A percentile compares a stretch with the other conserved stretches of the same genome.
These are phyloP conservation scores for Nigrospora oryzae DNA, from an alignment of 2,329 filamentous ascomycete species.

Conservation along the genomic window DNA sequence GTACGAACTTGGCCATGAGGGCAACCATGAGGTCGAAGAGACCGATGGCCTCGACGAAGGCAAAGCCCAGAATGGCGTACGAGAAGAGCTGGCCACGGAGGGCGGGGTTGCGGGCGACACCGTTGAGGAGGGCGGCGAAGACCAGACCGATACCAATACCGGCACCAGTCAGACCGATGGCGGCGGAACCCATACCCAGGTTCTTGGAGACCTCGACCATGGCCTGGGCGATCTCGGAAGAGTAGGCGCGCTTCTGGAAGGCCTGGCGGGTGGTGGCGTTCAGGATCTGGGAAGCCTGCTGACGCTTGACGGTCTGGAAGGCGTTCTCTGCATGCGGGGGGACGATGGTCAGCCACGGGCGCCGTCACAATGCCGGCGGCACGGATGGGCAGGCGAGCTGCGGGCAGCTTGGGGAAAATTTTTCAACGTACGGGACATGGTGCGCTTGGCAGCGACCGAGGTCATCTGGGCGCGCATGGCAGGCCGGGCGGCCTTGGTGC, in stretches of 20 bases:
- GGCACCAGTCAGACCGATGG: slow-evolving; percentile 86
- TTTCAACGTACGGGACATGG: slow-evolving; percentile 58
- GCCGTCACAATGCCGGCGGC: neutral
- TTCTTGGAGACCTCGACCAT: slow-evolving; percentile 89
- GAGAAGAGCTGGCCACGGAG: slow-evolving; percentile 94
- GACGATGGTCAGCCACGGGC: slow-evolving; percentile 18
- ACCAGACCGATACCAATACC: slow-evolving; percentile 95
- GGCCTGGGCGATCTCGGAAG: slow-evolving; percentile 79
- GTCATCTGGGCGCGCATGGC: slow-evolving; percentile 57
- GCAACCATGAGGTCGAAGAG: slow-evolving; percentile 87
- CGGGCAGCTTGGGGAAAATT: neutral
- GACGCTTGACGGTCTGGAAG: slow-evolving; percentile 70
- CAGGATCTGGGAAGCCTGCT: slow-evolving; percentile 59
- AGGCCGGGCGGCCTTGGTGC: slow-evolving; percentile 71
- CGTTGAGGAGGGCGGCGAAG: slow-evolving; percentile 82
- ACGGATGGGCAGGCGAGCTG: no score
- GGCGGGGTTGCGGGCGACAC: slow-evolving; percentile 88
- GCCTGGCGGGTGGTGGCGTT: slow-evolving; percentile 58
- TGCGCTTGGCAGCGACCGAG: slow-evolving; percentile 61
- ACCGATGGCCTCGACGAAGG: slow-evolving; percentile 89
- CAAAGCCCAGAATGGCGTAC: slow-evolving; percentile 92
- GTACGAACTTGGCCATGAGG: slow-evolving; percentile 86
- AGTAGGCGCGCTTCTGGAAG: slow-evolving; percentile 69
- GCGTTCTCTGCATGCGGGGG: slow-evolving; percentile 30
- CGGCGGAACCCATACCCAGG: slow-evolving; percentile 80